phyloP scores from a whole-genome alignment of 148 eudicot genomes.

The Chenopodium suecicum region DNA sequence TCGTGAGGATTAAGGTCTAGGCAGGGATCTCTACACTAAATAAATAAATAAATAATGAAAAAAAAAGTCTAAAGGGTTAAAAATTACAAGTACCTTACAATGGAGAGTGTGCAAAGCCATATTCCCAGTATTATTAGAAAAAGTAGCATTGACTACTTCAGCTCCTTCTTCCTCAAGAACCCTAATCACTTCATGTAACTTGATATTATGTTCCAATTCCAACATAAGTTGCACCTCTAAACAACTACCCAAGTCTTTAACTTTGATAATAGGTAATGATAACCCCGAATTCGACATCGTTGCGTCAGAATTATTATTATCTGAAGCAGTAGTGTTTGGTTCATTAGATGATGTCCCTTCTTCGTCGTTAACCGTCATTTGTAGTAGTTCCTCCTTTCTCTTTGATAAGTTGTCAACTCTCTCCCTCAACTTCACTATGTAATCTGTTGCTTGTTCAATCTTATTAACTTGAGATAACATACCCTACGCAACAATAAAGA shows the following conservation, averaged over 20 bases:
- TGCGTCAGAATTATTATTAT: not conserved
- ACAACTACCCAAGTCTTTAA: conserved; percentile 35
- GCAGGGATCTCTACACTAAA: too few species aligned
- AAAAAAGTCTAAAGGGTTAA: too few species aligned
- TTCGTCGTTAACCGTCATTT: not conserved
- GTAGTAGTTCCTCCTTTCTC: conserved; percentile 20
- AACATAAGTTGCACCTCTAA: conserved; percentile 35
- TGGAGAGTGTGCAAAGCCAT: conserved; percentile 35
- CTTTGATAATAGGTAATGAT: conserved; percentile 24
- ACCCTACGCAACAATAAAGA: conserved; percentile 19
- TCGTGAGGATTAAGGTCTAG: too few species aligned
- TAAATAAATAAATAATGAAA: too few species aligned
- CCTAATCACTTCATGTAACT: conserved; percentile 24
- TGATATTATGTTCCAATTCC: conserved; percentile 15
- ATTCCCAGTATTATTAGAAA: conserved; percentile 13
- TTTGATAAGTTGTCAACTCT: conserved; percentile 27
- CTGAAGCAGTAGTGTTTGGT: too few species aligned
- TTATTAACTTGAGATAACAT: conserved; percentile 34
- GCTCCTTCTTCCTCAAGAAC: conserved; percentile 52
- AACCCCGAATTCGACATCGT: not conserved
- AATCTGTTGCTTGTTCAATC: conserved; percentile 36
- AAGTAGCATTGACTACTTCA: conserved; percentile 35
- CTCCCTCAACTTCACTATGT: conserved; percentile 35
- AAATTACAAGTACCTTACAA: conserved; percentile 33
- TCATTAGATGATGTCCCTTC: not conserved